These are phyloP conservation scores for Kwoniella sp. DNA, from an alignment of 768 basidiomycete genomes.

Conservation along the genomic window DNA sequence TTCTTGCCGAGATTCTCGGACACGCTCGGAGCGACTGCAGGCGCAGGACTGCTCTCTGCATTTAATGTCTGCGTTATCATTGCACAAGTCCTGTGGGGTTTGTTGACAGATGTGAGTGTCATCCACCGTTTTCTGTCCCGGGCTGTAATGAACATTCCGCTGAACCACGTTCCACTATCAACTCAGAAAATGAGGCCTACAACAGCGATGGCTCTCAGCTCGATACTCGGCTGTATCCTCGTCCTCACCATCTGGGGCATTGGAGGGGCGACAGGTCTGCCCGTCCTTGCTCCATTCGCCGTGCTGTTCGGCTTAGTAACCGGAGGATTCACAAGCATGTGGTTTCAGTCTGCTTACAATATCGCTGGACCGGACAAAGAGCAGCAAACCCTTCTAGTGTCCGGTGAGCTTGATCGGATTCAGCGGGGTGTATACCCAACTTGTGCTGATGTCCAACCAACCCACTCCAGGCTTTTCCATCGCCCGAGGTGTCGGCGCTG, in stretches of 20 bases:
- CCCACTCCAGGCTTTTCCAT: slow-evolving; percentile 27
- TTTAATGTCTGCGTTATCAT: slow-evolving; percentile 34
- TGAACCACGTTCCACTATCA: not conserved
- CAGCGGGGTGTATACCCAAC: not conserved
- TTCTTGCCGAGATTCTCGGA: slow-evolving; percentile 35
- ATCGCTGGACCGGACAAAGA: slow-evolving; percentile 34
- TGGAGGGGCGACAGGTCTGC: slow-evolving; percentile 21
- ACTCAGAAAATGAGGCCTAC: slow-evolving; percentile 29
- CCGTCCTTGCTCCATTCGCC: slow-evolving; percentile 31
- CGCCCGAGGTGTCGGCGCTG: slow-evolving; percentile 33
- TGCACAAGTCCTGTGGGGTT: slow-evolving; percentile 35
- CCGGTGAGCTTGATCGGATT: too few species aligned
- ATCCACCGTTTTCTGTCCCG: too few species aligned
- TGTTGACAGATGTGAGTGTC: slow-evolving; percentile 32
- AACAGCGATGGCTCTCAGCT: slow-evolving; percentile 32
- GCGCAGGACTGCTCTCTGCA: slow-evolving; percentile 31
- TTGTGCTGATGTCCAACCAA: too few species aligned
- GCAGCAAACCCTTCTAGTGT: slow-evolving; percentile 29
- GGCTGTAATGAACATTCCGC: too few species aligned
- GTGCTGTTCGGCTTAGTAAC: slow-evolving; percentile 29
- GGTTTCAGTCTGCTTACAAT: slow-evolving; percentile 30
- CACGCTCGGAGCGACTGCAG: slow-evolving; percentile 20
- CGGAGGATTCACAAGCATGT: slow-evolving; percentile 37
- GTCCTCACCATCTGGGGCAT: slow-evolving; percentile 35
- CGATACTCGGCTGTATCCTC: slow-evolving; percentile 22